phyloP scores from a whole-genome alignment of 2,329 filamentous ascomycete species.

The Phaeosphaeria sp. region DNA sequence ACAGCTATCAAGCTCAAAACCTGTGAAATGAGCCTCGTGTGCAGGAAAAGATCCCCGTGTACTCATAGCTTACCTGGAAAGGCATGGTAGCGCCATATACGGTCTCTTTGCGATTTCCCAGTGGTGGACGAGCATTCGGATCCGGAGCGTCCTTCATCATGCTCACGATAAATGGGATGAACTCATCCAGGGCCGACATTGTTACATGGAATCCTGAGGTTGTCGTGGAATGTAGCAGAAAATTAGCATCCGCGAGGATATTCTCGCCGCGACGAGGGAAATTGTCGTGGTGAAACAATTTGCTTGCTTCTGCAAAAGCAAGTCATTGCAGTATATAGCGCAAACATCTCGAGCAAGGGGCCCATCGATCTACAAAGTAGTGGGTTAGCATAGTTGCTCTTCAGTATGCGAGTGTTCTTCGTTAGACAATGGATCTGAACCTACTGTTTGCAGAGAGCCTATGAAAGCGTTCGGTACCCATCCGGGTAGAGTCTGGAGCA shows the following conservation, averaged over 20 bases:
- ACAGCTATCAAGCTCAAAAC: constrained; percentile 35
- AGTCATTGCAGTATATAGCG: not conserved
- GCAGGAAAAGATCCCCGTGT: not conserved
- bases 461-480: not conserved
- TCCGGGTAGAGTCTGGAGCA: not conserved
- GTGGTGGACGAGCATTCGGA: constrained; percentile 27
- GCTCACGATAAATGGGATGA: constrained; percentile 17
- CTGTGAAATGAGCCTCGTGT: constrained; percentile 9
- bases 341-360: not conserved
- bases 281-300: not conserved
- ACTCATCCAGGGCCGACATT: constrained; percentile 9
- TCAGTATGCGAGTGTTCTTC: not conserved
- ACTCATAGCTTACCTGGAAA: constrained; percentile 25
- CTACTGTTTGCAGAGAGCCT: not conserved
- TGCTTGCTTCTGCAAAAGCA: not conserved
- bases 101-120: constrained; percentile 26
- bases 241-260: not conserved
- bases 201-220: not conserved
- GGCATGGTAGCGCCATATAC: constrained; percentile 37
- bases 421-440: not conserved
- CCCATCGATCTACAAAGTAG: not conserved
- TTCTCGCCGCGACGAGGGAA: not conserved
- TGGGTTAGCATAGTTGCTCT: not conserved
- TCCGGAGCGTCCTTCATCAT: constrained; percentile 31
- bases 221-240: not conserved